phyloP scores from a whole-genome alignment of 2,329 filamentous ascomycete species.

The Neurospora sp. region DNA sequence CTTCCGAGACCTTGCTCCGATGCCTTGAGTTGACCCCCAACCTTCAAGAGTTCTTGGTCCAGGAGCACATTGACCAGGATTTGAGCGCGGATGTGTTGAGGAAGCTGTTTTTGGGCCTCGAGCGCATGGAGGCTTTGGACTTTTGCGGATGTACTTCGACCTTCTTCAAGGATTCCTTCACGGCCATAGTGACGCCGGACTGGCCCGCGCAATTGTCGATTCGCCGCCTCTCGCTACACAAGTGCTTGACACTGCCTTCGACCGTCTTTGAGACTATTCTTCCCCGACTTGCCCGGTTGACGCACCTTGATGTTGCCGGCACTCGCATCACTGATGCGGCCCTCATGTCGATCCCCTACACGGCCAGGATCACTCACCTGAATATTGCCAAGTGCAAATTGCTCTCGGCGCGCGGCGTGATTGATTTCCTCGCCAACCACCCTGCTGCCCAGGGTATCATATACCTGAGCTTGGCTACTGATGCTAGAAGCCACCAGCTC shows the following conservation, averaged over 20 bases:
- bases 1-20: conserved; percentile 58
- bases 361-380: conserved; percentile 64
- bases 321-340: conserved; percentile 66
- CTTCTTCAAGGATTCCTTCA: conserved; percentile 56
- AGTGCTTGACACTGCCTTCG: conserved; percentile 61
- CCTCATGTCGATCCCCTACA: conserved; percentile 58
- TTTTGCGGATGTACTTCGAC: conserved; percentile 67
- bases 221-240: conserved; percentile 64
- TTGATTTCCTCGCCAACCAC: conserved; percentile 61
- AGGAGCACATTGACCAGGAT: conserved; percentile 74
- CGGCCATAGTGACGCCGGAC: conserved; percentile 39
- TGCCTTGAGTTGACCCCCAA: conserved; percentile 64
- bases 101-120: conserved; percentile 60
- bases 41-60: conserved; percentile 66
- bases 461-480: conserved; percentile 64
- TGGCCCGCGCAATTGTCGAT: conserved; percentile 49
- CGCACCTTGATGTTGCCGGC: conserved; percentile 70
- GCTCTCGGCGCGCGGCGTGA: conserved; percentile 54
- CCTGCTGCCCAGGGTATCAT: conserved; percentile 57
- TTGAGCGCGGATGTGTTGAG: conserved; percentile 56
- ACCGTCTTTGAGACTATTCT: conserved; percentile 59
- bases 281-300: conserved; percentile 58
- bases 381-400: conserved; percentile 68
- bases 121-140: conserved; percentile 57
- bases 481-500: conserved; percentile 62